These are phyloP conservation scores for Westerdykella ornata DNA, from an alignment of 2,329 filamentous ascomycete species.

Conservation along the genomic window DNA sequence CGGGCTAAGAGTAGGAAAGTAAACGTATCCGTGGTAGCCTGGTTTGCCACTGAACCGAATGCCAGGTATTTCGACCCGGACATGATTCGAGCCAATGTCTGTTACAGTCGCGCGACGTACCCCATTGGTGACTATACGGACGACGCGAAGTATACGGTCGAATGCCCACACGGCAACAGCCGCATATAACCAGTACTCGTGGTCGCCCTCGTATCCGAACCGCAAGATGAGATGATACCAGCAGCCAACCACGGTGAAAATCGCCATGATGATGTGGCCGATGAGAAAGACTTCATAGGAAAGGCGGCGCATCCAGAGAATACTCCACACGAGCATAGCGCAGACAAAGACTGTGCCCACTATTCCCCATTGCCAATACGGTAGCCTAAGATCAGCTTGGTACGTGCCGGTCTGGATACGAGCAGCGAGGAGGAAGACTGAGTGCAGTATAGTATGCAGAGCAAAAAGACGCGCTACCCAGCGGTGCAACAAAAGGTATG, in stretches of 20 bases:
- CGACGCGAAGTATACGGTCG: constrained; percentile 39
- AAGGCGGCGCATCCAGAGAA: constrained; percentile 7
- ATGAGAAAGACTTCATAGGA: constrained; percentile 37
- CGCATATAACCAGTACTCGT: constrained; percentile 44
- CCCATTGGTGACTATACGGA: constrained; percentile 35
- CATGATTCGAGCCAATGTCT: constrained; percentile 18
- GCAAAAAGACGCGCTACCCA: constrained; percentile 37
- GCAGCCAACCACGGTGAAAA: constrained; percentile 39
- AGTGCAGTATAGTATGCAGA: constrained; percentile 45
- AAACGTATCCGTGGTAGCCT: constrained; percentile 41
- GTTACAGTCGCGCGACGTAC: constrained; percentile 33
- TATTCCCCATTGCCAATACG: constrained; percentile 15
- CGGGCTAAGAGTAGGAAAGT: constrained; percentile 43
- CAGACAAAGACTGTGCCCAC: constrained; percentile 8
- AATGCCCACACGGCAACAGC: constrained; percentile 41
- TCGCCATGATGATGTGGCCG: constrained; percentile 39
- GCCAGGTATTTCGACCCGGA: constrained; percentile 40
- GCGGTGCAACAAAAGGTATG: constrained; percentile 44
- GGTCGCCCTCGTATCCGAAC: constrained; percentile 8
- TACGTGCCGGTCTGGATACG: constrained; percentile 29
- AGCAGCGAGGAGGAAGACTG: constrained; percentile 37
- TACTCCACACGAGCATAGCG: constrained; percentile 5
- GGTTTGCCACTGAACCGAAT: constrained; percentile 28
- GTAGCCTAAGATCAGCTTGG: constrained; percentile 31
- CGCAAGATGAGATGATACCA: constrained; percentile 16